Percentiles rank a stretch among this genome's conserved stretches.
Conservation (phyloP, 208 protist species). For the Acanthamoeba royreba region DNA sequence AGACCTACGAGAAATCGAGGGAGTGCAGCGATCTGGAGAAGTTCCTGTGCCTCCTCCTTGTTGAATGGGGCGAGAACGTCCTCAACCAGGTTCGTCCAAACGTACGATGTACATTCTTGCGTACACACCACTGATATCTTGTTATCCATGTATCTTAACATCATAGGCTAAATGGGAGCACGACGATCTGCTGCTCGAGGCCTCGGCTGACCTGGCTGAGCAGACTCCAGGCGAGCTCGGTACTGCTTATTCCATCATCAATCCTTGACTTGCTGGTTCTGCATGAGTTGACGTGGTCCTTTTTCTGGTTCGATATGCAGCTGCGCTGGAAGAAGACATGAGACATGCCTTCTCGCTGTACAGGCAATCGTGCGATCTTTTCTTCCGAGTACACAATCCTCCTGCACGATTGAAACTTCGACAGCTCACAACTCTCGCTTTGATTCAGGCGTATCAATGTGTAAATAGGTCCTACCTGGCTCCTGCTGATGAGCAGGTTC, state of each 20-base stretch:
- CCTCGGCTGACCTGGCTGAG: background rate
- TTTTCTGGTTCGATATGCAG: too few relatives aligned
- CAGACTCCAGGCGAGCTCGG: background rate
- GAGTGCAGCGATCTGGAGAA: background rate
- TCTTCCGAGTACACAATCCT: background rate
- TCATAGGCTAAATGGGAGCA: slow-evolving; percentile 12
- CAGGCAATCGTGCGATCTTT: background rate
- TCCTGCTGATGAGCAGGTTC: background rate
- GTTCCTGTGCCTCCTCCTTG: background rate
- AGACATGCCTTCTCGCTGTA: background rate
- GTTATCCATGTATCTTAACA: too few relatives aligned
- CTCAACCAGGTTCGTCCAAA: background rate
- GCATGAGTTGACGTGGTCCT: too few relatives aligned
- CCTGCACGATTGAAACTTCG: too few relatives aligned
- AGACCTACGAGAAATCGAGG: background rate
- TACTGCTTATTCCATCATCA: background rate
- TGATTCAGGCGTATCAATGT: background rate
- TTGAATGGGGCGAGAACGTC: background rate
- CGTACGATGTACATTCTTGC: too few relatives aligned
- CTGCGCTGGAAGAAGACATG: background rate
- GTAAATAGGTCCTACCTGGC: background rate
- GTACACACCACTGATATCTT: too few relatives aligned
- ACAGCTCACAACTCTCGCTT: too few relatives aligned
- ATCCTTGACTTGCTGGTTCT: background rate
- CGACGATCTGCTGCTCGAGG: background rate